Percentiles rank a stretch among this genome's conserved stretches.
Evolutionary conservation across 768 basidiomycete genomes (phyloP).

Genomic region (Rhizopogon roseolus): DNA sequence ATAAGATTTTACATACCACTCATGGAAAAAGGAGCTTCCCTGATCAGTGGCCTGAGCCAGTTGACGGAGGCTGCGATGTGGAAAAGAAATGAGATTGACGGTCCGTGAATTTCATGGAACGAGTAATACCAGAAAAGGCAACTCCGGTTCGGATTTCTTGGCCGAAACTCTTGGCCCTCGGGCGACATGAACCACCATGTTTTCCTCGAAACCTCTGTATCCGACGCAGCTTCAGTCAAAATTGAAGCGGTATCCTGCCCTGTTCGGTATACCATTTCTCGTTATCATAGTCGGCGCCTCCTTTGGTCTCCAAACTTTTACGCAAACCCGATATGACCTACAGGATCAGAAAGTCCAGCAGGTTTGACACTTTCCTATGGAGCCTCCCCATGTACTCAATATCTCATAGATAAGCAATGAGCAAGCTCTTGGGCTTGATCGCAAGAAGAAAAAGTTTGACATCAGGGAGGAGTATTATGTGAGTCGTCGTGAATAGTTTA

Average conservation of each 20-base stretch:
- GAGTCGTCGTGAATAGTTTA: constrained; percentile 33
- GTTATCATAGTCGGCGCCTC: constrained; percentile 82
- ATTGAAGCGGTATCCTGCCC: constrained; percentile 55
- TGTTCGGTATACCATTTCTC: constrained; percentile 88
- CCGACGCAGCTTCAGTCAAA: constrained; percentile 33
- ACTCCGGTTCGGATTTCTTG: background rate
- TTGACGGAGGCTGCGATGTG: background rate
- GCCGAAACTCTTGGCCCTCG: background rate
- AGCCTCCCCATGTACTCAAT: background rate
- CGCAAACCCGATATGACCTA: constrained; percentile 87
- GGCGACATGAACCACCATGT: constrained; percentile 35
- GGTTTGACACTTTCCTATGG: constrained; percentile 28
- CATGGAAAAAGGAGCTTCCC: constrained; percentile 11
- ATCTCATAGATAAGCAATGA: constrained; percentile 60
- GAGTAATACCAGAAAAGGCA: background rate
- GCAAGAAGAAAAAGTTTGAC: constrained; percentile 76
- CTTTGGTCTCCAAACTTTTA: constrained; percentile 77
- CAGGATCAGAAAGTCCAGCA: constrained; percentile 76
- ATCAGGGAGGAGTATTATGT: constrained; percentile 96
- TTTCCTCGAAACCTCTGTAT: constrained; percentile 45
- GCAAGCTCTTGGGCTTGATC: constrained; percentile 70
- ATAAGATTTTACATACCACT: constrained; percentile 12
- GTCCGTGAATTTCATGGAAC: background rate
- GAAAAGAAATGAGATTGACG: constrained; percentile 2
- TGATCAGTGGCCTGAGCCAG: background rate